Evolutionary conservation across 495 filamentous ascomycete genomes (phyloP).

Genomic region (Halenospora varia): DNA sequence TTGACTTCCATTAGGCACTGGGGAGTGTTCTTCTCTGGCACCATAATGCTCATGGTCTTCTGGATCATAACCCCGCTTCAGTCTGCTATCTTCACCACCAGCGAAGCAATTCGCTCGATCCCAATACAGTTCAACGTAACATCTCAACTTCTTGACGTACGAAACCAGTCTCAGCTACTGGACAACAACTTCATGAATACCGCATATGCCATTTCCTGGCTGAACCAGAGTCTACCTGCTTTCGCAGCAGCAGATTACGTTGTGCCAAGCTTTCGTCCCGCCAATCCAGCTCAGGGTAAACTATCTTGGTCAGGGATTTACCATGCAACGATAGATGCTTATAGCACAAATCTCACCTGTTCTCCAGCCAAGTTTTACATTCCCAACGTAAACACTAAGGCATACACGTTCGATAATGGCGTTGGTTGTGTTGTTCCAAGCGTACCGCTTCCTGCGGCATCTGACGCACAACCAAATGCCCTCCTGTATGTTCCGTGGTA

Average conservation of each 20-base stretch:
- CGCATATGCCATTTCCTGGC: slow-evolving; percentile 32
- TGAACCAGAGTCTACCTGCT: slow-evolving; percentile 32
- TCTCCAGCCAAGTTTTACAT: slow-evolving; percentile 25
- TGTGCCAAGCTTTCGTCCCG: slow-evolving; percentile 32
- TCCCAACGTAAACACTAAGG: background rate
- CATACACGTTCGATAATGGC: slow-evolving; percentile 25
- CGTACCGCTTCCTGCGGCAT: background rate
- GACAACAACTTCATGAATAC: slow-evolving; percentile 30
- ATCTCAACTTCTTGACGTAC: slow-evolving; percentile 22
- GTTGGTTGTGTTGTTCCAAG: slow-evolving; percentile 23
- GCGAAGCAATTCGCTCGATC: slow-evolving; percentile 8
- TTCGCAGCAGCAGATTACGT: slow-evolving; percentile 35
- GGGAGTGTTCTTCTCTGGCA: slow-evolving; percentile 35
- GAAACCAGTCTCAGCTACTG: slow-evolving; percentile 22
- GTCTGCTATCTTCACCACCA: slow-evolving; percentile 34
- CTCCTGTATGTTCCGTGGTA: slow-evolving; percentile 33
- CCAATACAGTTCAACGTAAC: slow-evolving; percentile 8
- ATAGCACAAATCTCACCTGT: slow-evolving; percentile 34
- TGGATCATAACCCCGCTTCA: slow-evolving; percentile 42
- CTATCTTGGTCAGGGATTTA: slow-evolving; percentile 17
- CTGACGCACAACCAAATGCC: slow-evolving; percentile 4
- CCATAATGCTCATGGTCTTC: slow-evolving; percentile 36
- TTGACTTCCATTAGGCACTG: slow-evolving; percentile 33
- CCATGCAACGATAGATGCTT: slow-evolving; percentile 30
- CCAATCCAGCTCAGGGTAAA: too few relatives aligned